Evolutionary conservation across 2,329 filamentous ascomycete genomes (phyloP), one percentile per base, ranked within the genome.

Genomic region (Drechslerella stenobrocha): DNA sequence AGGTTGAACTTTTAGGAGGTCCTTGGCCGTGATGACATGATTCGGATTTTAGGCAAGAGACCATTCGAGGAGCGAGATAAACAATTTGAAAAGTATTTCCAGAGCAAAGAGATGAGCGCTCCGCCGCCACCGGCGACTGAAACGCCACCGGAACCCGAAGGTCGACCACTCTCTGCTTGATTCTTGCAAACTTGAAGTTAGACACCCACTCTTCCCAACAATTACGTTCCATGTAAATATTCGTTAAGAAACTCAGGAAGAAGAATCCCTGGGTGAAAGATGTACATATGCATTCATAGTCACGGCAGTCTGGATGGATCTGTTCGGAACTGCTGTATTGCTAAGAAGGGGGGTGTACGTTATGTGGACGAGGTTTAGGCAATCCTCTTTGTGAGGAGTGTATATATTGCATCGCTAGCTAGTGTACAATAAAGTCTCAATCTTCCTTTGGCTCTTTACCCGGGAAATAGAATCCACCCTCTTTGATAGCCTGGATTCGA

Each of bases 11-110:
- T 40, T 23, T 34, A 67, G 63, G 93, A 98, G 79, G 86, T 96
- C 73, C 82, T 98, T 20, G 86, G 86, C 30, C 83, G 93, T 60
- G 93, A 98, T 74, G 93, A 98, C 77, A 87, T 97, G 83, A 85
- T 97, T 51, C 82, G 93, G 24, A 80, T 98, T 58, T 81, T 98
- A 23, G 93, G 93, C 20, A 86, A 86, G 46, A 80, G 93, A 71
- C 89, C 90, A 11, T 97, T 88, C 73, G 86, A 87, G 37, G 92
- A 97, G 73, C 82, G 63, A 53, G 57, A 84, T 66, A 87, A 88
- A 73, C 91, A 97, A 74, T 97, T 98, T 77, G 81, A 87, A 74
- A 96, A 96, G 81, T 98, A 95, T 80, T 98, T 98, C 77, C 81
- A 82, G 73, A 83, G 82, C 64, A 80, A 75, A 20, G 75, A 76